Base-by-base conservation (phyloP, 2,329 filamentous ascomycete species). In the Coccinonectria pachysandricola region DNA sequence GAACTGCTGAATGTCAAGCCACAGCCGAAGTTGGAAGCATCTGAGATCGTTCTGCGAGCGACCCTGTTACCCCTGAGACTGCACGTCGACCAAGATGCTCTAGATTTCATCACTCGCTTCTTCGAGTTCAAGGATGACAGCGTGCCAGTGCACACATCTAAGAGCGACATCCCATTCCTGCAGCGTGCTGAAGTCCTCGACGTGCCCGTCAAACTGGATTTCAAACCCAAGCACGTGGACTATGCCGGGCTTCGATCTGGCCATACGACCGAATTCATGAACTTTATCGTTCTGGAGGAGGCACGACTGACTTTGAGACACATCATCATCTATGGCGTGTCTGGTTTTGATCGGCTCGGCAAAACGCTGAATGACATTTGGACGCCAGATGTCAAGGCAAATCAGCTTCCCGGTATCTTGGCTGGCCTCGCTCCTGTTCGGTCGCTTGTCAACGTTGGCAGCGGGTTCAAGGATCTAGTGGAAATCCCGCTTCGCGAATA, bases 191-290 rank as follows among this genome's bases (percentile, higher is more conserved):
- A 96, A 56, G 68, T 98, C 23, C 81, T 84, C 38, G 74, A 82
- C 4, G 72, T 98, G 13, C 77, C 77, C 3, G 69, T 98, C 30
- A 86, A 81, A 46, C 73, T 75, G 4, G 91, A 98, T 55, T 98
- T 98, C 60, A 98, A 98, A 53, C 91, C 91, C 7, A 96, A 98
- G 56, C 75, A 85, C n/a, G 84, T 98, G 11, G 88, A 98, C 53
- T 98, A 98, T 43, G 83, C 78, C 0, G 87, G 87, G 4, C 69
- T 98, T 4, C 77, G 87, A 14, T 95, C 91, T 2, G 91, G 91
- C 2, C 85, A 84, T 40, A 96, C 91, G 1, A 93, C 85, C 0
- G 91, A 98, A 52, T 93, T 98, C 47, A 96, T 96, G 87, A 98
- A 98, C 53, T 95, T 98, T 50, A 71, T 98, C 38, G 82, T 88